Evolutionary conservation across 345 rosid species (phyloP).

Genomic region (Xanthoceras sorbifolium): DNA sequence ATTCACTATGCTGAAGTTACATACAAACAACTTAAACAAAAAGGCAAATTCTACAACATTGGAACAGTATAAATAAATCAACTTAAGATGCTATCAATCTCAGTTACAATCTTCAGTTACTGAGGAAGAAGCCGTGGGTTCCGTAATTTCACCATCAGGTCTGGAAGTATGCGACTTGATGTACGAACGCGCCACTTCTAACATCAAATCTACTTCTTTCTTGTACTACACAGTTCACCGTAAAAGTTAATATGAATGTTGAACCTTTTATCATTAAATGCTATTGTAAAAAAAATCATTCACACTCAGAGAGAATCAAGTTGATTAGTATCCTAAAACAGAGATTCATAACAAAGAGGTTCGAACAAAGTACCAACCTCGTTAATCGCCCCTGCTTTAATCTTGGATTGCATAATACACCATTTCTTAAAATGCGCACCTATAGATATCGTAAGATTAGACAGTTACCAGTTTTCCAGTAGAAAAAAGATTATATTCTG

Average conservation of each 20-base stretch:
- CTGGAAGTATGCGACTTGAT: conserved; percentile 36
- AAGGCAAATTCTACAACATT: conserved; percentile 6
- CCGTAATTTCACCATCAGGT: conserved; percentile 12
- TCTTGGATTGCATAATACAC: conserved; percentile 98
- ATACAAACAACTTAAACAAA: neutral
- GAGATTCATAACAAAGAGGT: neutral
- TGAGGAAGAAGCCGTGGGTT: conserved; percentile 21
- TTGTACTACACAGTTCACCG: conserved; percentile 54
- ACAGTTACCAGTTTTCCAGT: neutral
- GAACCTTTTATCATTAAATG: neutral
- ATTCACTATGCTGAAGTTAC: neutral
- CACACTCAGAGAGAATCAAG: neutral
- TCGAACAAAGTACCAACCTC: conserved; percentile 57
- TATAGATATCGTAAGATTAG: conserved; percentile 20
- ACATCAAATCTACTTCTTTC: conserved; percentile 81
- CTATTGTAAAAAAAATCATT: neutral
- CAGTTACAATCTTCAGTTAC: conserved; percentile 37
- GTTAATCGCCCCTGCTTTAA: conserved; percentile 73
- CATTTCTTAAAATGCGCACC: conserved; percentile 99
- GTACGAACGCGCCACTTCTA: conserved; percentile 48
- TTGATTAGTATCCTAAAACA: neutral
- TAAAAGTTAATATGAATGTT: neutral
- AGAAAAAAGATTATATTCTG: neutral
- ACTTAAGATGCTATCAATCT: neutral
- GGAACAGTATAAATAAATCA: neutral